Percentiles rank a stretch among this genome's conserved stretches.
These are phyloP conservation scores for Myxozyma kluyveri DNA, from an alignment of 805 yeast species.

Conservation along the genomic window DNA sequence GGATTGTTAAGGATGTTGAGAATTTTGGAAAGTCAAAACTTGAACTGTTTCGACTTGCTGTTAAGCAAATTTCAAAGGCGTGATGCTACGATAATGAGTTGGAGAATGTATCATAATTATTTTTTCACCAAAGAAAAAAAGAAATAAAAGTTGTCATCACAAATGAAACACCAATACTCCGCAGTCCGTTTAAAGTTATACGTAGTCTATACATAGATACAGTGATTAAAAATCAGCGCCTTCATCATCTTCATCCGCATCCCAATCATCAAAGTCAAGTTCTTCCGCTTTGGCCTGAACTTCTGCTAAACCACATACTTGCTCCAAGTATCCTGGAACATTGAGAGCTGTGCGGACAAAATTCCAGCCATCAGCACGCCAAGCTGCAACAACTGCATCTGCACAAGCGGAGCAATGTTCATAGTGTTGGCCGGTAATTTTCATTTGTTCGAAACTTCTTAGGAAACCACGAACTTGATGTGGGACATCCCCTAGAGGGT, in stretches of 20 bases:
- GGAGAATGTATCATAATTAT: no score
- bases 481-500: conserved; percentile 68
- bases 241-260: conserved; percentile 17
- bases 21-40: conserved; percentile 45
- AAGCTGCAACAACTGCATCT: conserved; percentile 51
- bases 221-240: conserved; percentile 1
- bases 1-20: conserved; percentile 47
- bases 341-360: conserved; percentile 72
- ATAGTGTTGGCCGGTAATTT: conserved; percentile 70
- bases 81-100: neutral
- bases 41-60: conserved; percentile 42
- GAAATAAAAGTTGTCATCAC: neutral
- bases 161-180: neutral
- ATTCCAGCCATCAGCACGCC: conserved; percentile 64
- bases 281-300: conserved; percentile 71
- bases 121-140: no score
- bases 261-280: conserved; percentile 34
- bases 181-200: no score
- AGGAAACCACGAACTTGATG: conserved; percentile 92
- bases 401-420: conserved; percentile 87
- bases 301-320: conserved; percentile 70
- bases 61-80: neutral
- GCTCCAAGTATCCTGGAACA: conserved; percentile 66
- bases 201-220: neutral
- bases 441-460: conserved; percentile 59